A percentile compares a stretch with the other conserved stretches of the same genome.
Evolutionary conservation across 75 land plant species (phyloP).

Genomic region (Ceratopteris richardii): DNA sequence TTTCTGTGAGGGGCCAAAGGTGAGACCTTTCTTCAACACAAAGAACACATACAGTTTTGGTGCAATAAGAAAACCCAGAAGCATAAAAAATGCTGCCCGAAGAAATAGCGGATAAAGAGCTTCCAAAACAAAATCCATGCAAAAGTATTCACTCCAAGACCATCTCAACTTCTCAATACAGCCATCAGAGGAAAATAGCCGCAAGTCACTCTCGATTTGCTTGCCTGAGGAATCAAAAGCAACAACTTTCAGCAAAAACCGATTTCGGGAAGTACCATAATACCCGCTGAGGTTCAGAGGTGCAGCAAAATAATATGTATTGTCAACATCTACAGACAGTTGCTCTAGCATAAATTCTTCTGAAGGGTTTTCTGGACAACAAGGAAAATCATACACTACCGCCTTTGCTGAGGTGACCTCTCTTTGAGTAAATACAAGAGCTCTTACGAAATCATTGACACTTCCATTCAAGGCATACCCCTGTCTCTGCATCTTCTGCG

Average conservation of each 20-base stretch:
- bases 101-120: constrained; percentile 21
- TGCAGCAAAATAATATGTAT: constrained; percentile 16
- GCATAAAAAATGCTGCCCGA: constrained; percentile 24
- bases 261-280: constrained; percentile 10
- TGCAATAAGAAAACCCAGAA: constrained; percentile 17
- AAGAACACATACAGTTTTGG: constrained; percentile 25
- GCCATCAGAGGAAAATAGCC: constrained; percentile 44
- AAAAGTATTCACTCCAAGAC: constrained; percentile 19
- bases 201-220: constrained; percentile 8
- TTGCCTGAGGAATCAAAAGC: constrained; percentile 18
- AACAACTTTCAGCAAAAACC: constrained; percentile 27
- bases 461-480: no score
- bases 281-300: constrained; percentile 25
- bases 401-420: constrained; percentile 27
- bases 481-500: constrained; percentile 21
- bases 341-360: constrained; percentile 24
- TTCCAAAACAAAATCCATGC: constrained; percentile 41
- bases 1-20: constrained; percentile 9
- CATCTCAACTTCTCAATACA: constrained; percentile 3
- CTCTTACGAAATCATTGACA: constrained; percentile 21
- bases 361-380: constrained; percentile 4
- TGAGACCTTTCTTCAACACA: no score
- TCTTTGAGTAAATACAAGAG: constrained; percentile 34
- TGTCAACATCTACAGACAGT: background rate
- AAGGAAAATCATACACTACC: constrained; percentile 22